Base-by-base conservation (phyloP, 352 stramenopile genomes). In the Phytophthora melonis region DNA sequence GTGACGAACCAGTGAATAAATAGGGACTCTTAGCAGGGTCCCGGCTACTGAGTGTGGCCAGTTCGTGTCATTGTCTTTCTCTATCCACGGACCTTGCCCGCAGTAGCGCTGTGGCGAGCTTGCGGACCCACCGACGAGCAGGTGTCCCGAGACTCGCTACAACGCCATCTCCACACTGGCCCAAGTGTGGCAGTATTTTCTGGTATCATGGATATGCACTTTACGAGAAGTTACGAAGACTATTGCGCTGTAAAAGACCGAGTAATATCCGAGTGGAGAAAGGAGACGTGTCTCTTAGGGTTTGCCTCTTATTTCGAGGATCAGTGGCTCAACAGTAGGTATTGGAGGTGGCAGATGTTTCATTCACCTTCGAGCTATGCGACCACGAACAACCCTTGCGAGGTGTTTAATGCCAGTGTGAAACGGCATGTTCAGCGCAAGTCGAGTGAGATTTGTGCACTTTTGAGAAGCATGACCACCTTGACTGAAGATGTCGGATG, bases 161-260 rank as follows among this genome's bases (percentile, higher is more conserved):
- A 11, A 7, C 23, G 54, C 23, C 27, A 70, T 36, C 27, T 70
- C 0, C 13, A 32, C 27, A 55, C 54, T 16, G 18, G 19, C 10
- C 45, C 45, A 13, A 55, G 19, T 10, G 32, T 65, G 3, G 19
- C 63, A 16, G 30, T 59, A 14, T 70, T 70, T 21, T 18, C 39
- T 6, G 63, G 63, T 0, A 69, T 63, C 27, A 64, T 70, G 63
- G 63, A 70, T 58, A 61, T 58, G 62, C 62, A 57, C 16, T 61
- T 21, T 43, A 62, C 21, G 6, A 25, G 8, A 34, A 68, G 19
- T 13, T 50, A 57, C 19, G 47, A 4, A 19, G 52, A 49, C 8
- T 62, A 62, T n/a, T 68, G n/a, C 45, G 14, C 9, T 5, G 36
- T 57, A 3, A 68, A 68, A 27, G 27, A 57, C n/a, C 49, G 39